Base-by-base conservation (phyloP, 2,329 filamentous ascomycete species). In the Volutella citrinella region DNA sequence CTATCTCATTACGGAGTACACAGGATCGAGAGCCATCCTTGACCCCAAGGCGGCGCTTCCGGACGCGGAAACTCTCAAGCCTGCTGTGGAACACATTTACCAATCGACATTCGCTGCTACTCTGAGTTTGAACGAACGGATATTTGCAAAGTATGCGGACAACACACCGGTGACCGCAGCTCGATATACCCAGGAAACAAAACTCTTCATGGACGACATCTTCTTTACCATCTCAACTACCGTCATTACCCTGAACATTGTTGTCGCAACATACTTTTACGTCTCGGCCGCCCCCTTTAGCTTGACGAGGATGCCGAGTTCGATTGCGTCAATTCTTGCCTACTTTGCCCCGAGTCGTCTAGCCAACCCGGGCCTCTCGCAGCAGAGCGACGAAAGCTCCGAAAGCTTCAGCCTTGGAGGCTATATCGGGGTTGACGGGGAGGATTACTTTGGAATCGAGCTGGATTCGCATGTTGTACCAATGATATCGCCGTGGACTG, bases 381-480 rank as follows among this genome's bases (percentile, higher is more conserved):
- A 19, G 21, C 13, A 4, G 17, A 25, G 5, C 27, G 30, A n/a
- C n/a, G 32, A 12, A 16, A 18, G 17, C 19, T n/a, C 22, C n/a
- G n/a, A 29, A 13, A 30, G 32, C 4, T 39, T 35, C 19, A 33
- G 36, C 12, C 35, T 35, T 14, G 36, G 36, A 3, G 28, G 36
- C n/a, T 35, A 32, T 14, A 15, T 32, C 16, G 36, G 28, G 5
- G 9, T 28, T n/a, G 32, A 34, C 15, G 36, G 28, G 11, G 27
- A 26, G 13, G 19, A 14, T 3, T 13, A 39, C 24, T 19, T 39
- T 5, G 36, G 36, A 3, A 21, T 39, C 16, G 36, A 39, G n/a
- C 19, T 17, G 19, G 28, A 32, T 23, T 24, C 34, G 2, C 17
- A 28, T 19, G 34, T 37, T 12, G 6, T 27, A 10, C 19, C n/a